These are phyloP conservation scores for Sonneratia alba DNA, from an alignment of 345 rosid genomes.

Conservation along the genomic window DNA sequence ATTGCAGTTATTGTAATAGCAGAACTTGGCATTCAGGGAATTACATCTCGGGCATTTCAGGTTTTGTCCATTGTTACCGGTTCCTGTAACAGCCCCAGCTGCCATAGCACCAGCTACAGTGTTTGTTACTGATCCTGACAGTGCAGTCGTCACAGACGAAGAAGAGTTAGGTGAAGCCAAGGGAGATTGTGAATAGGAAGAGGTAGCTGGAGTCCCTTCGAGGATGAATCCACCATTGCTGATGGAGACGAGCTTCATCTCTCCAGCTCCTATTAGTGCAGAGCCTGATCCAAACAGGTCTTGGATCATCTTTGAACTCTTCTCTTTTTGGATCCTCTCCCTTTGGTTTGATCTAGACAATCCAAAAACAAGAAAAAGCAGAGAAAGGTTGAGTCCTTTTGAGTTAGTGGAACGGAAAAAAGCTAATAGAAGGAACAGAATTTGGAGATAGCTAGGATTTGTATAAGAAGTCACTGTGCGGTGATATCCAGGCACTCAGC, in stretches of 20 bases:
- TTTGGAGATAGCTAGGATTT: conserved; percentile 10
- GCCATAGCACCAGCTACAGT: background rate
- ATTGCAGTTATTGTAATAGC: conserved; percentile 73
- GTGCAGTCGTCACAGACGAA: conserved; percentile 16
- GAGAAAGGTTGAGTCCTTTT: conserved; percentile 23
- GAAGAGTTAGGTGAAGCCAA: conserved; percentile 13
- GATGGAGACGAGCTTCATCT: conserved; percentile 26
- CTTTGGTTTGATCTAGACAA: conserved; percentile 20
- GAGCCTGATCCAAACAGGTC: conserved; percentile 44
- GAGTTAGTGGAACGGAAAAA: conserved; percentile 30
- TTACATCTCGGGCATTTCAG: conserved; percentile 67
- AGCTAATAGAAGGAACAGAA: conserved; percentile 22
- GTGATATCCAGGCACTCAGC: too few species aligned
- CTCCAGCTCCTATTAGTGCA: conserved; percentile 23
- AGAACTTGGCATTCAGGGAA: conserved; percentile 67
- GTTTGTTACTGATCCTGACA: conserved; percentile 1
- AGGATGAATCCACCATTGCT: conserved; percentile 28
- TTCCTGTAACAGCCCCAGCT: background rate
- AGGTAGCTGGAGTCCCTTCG: conserved; percentile 23
- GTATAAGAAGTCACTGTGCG: background rate
- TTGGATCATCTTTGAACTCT: conserved; percentile 47
- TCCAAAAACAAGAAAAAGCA: conserved; percentile 50
- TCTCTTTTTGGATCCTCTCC: conserved; percentile 1
- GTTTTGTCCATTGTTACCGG: conserved; percentile 13
- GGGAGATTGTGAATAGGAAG: conserved; percentile 12